Percentiles rank a stretch among this genome's conserved stretches.
Evolutionary conservation across 768 basidiomycete species (phyloP).

Genomic region (Kwoniella sp.): DNA sequence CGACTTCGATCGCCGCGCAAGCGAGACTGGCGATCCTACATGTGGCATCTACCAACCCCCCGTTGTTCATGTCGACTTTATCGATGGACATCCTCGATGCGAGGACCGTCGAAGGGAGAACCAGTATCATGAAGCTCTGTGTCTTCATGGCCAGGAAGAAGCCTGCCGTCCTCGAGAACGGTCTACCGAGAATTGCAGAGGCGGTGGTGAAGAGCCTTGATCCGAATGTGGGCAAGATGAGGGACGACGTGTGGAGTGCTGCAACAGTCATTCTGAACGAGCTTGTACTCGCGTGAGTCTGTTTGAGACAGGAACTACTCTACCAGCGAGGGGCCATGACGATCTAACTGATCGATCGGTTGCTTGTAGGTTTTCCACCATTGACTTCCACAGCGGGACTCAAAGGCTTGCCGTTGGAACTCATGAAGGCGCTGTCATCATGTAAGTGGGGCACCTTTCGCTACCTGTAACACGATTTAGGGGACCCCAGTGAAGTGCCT

Average conservation of each 20-base stretch:
- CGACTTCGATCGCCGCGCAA: constrained; percentile 71
- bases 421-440: constrained; percentile 79
- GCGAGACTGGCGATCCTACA: constrained; percentile 81
- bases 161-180: constrained; percentile 79
- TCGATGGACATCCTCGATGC: constrained; percentile 80
- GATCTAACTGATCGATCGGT: neutral
- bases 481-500: too few relatives aligned
- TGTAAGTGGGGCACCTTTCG: constrained; percentile 29
- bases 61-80: constrained; percentile 90
- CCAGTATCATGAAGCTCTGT: constrained; percentile 86
- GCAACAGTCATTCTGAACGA: constrained; percentile 93
- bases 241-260: constrained; percentile 81
- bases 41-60: constrained; percentile 79
- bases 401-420: constrained; percentile 94
- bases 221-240: constrained; percentile 72
- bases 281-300: constrained; percentile 82
- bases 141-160: constrained; percentile 94
- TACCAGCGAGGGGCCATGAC: neutral
- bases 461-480: neutral
- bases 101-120: constrained; percentile 69
- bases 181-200: constrained; percentile 82
- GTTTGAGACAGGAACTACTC: neutral
- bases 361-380: constrained; percentile 72
- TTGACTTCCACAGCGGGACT: constrained; percentile 86
- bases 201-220: constrained; percentile 96